These are phyloP conservation scores for Ceratocystis ficicola DNA, from an alignment of 2,329 filamentous ascomycete species.

Conservation along the genomic window DNA sequence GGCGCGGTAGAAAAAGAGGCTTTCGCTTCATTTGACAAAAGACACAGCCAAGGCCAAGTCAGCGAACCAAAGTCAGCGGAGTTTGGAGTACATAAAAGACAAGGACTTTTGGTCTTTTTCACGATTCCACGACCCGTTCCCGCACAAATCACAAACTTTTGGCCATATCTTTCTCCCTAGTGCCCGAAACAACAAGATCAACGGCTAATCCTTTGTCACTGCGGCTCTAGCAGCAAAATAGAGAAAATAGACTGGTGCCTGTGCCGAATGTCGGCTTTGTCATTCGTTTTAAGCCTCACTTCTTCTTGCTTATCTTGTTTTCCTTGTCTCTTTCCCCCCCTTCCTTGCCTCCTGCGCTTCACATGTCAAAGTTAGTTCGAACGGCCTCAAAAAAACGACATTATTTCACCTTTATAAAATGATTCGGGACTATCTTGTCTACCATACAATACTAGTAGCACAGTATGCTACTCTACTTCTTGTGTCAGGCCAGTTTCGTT, in stretches of 20 bases:
- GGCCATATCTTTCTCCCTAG: not conserved
- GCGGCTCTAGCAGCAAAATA: not conserved
- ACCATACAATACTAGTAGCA: not conserved
- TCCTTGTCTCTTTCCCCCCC: not conserved
- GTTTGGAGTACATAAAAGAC: not conserved
- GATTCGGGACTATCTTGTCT: not conserved
- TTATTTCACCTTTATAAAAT: not conserved
- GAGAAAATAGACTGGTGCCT: not conserved
- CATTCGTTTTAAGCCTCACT: conserved; percentile 7
- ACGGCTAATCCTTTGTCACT: not conserved
- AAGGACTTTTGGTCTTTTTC: not conserved
- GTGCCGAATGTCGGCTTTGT: not conserved
- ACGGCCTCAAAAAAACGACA: not conserved
- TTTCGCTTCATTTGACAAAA: not conserved
- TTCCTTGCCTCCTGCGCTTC: not conserved
- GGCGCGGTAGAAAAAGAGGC: not conserved
- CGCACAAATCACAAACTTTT: not conserved
- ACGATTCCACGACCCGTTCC: not conserved
- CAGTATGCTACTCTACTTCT: not conserved
- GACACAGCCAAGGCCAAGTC: not conserved
- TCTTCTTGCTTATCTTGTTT: not conserved
- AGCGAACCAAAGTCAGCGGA: not conserved
- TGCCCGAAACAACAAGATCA: not conserved
- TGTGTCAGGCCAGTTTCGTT: conserved; percentile 7
- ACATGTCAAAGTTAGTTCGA: not conserved